Conservation (phyloP, 1,139 yeast genomes). For the Yamadazyma mexicana region DNA sequence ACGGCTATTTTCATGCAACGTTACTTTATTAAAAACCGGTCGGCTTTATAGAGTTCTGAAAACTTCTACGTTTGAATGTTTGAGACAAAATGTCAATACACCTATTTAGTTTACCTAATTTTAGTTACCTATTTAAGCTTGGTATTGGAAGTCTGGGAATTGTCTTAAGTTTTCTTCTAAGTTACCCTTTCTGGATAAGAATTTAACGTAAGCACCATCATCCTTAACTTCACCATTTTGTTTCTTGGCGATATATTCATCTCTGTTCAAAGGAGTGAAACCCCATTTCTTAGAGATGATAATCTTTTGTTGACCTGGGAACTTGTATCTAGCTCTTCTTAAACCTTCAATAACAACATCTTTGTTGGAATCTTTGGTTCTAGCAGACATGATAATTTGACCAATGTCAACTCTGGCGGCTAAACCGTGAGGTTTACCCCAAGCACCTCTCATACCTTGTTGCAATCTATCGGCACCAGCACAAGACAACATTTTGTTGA, state of each 20-base stretch:
- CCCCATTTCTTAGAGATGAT: constrained; percentile 99
- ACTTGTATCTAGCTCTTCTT: constrained; percentile 99
- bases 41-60: no score
- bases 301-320: constrained; percentile 99
- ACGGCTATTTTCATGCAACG: no score
- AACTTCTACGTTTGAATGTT: neutral
- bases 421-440: constrained; percentile 99
- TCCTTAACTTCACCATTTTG: constrained; percentile 97
- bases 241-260: constrained; percentile 90
- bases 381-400: constrained; percentile 96
- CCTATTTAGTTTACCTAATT: no score
- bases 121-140: constrained; percentile 27
- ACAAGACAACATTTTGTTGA: constrained; percentile 99
- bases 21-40: no score
- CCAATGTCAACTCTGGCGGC: constrained; percentile 99
- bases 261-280: constrained; percentile 99
- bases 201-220: constrained; percentile 99
- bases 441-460: constrained; percentile 99
- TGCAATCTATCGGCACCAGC: constrained; percentile 99
- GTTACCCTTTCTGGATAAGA: constrained; percentile 95
- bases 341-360: constrained; percentile 97
- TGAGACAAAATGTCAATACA: neutral
- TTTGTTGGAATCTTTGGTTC: constrained; percentile 98
- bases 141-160: constrained; percentile 89
- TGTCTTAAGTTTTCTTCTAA: constrained; percentile 87